phyloP scores from a whole-genome alignment of 2,329 filamentous ascomycete species.

The Colletotrichum endophyticum region DNA sequence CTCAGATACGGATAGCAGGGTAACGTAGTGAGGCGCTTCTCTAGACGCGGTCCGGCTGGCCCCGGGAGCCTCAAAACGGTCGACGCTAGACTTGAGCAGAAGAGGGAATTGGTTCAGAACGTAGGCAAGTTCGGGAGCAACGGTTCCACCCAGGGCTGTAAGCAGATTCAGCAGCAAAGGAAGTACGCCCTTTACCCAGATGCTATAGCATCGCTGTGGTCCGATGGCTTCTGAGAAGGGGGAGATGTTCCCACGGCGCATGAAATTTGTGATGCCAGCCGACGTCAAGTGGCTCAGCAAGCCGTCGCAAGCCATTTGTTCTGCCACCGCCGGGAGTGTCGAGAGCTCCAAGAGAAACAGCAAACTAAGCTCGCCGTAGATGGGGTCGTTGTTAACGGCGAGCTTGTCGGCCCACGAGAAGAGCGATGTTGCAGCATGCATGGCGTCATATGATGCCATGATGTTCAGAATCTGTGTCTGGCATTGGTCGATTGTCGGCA shows the following conservation, averaged over 20 bases:
- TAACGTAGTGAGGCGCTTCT: slow-evolving; percentile 67
- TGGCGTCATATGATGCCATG: slow-evolving; percentile 72
- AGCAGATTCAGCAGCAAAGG: slow-evolving; percentile 90
- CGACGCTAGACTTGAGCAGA: slow-evolving; percentile 74
- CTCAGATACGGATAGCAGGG: slow-evolving; percentile 76
- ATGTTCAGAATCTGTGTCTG: slow-evolving; percentile 74
- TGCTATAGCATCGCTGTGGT: slow-evolving; percentile 77
- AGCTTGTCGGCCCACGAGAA: slow-evolving; percentile 95
- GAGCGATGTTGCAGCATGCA: slow-evolving; percentile 82
- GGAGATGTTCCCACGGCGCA: slow-evolving; percentile 73
- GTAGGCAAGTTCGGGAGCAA: slow-evolving; percentile 82
- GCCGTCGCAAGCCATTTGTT: slow-evolving; percentile 88
- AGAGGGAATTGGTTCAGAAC: slow-evolving; percentile 90
- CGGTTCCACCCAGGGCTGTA: slow-evolving; percentile 77
- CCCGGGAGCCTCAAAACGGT: slow-evolving; percentile 70
- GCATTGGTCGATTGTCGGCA: slow-evolving; percentile 76
- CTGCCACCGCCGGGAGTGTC: slow-evolving; percentile 78
- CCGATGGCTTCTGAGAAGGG: slow-evolving; percentile 78
- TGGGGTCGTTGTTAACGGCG: slow-evolving; percentile 77
- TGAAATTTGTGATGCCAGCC: slow-evolving; percentile 78
- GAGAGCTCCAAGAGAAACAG: slow-evolving; percentile 90
- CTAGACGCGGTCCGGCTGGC: slow-evolving; percentile 55
- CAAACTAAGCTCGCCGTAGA: slow-evolving; percentile 92
- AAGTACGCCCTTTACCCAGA: slow-evolving; percentile 89
- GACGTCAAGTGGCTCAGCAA: slow-evolving; percentile 80